These are phyloP conservation scores for Diplodia scrobiculata DNA, from an alignment of 2,329 filamentous ascomycete species.

Conservation along the genomic window DNA sequence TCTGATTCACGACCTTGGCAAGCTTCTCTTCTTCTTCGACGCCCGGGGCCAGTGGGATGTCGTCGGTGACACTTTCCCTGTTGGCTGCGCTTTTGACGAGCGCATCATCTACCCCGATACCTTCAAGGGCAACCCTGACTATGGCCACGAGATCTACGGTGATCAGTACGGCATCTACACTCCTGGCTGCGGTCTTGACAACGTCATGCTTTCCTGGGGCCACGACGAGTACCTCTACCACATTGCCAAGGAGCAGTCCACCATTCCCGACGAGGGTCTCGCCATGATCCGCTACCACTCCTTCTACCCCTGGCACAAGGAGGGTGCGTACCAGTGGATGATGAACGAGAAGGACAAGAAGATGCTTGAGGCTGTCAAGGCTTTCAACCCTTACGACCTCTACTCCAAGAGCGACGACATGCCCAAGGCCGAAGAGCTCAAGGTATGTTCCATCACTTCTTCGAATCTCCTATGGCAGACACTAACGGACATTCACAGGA, in stretches of 20 bases:
- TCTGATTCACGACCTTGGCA: constrained; percentile 77
- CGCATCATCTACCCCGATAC: constrained; percentile 79
- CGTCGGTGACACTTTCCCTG: constrained; percentile 81
- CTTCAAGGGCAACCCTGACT: constrained; percentile 77
- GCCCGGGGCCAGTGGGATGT: constrained; percentile 92
- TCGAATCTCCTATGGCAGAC: constrained; percentile 3
- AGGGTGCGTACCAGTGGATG: constrained; percentile 76
- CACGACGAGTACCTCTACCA: constrained; percentile 88
- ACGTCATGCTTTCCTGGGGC: constrained; percentile 87
- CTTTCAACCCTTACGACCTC: constrained; percentile 88
- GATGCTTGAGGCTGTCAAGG: constrained; percentile 78
- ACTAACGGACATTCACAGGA: constrained; percentile 49
- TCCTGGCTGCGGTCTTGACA: constrained; percentile 77
- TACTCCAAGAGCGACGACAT: constrained; percentile 89
- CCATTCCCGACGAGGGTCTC: constrained; percentile 75
- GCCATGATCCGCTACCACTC: constrained; percentile 94
- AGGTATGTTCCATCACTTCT: constrained; percentile 51
- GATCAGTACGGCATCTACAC: constrained; percentile 79
- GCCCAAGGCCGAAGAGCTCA: constrained; percentile 74
- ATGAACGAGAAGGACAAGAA: constrained; percentile 80
- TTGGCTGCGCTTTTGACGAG: constrained; percentile 73
- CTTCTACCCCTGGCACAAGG: constrained; percentile 89
- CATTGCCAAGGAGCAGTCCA: constrained; percentile 79
- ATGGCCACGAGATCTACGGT: constrained; percentile 68
- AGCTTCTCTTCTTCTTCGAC: constrained; percentile 77